Conservation (phyloP, 2,329 filamentous ascomycete species). For the Aureobasidium vineae region DNA sequence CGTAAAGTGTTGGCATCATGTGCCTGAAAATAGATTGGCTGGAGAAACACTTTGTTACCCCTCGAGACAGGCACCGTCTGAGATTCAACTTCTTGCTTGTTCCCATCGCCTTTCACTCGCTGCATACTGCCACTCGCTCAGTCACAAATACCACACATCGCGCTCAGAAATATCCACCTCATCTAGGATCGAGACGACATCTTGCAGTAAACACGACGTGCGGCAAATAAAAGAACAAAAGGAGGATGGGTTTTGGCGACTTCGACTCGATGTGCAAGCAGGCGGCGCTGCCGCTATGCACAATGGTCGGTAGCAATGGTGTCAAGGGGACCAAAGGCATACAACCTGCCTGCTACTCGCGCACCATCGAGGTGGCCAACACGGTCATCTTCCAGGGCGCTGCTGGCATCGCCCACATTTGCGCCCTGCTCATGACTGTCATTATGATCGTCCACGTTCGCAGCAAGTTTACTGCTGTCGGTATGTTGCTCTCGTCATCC, state of each 20-base stretch:
- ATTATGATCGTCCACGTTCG: slow-evolving; percentile 97
- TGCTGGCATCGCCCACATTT: slow-evolving; percentile 86
- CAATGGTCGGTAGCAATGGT: slow-evolving; percentile 72
- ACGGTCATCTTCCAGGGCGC: slow-evolving; percentile 98
- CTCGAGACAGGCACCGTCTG: slow-evolving; percentile 10
- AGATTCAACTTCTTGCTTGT: neutral
- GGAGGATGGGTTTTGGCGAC: slow-evolving; percentile 82
- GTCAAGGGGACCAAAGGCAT: slow-evolving; percentile 65
- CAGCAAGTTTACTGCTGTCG: slow-evolving; percentile 97
- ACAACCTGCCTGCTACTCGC: slow-evolving; percentile 85
- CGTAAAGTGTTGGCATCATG: slow-evolving; percentile 1
- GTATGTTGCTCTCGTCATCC: slow-evolving; percentile 51
- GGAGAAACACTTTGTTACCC: slow-evolving; percentile 16
- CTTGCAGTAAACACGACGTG: neutral
- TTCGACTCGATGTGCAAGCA: slow-evolving; percentile 83
- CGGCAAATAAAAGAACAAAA: neutral
- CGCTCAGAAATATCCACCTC: neutral
- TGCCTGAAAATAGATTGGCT: slow-evolving; percentile 17
- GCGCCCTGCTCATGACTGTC: slow-evolving; percentile 85
- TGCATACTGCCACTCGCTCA: slow-evolving; percentile 10
- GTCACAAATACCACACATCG: neutral
- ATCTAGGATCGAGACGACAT: no score
- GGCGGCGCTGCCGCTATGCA: slow-evolving; percentile 82
- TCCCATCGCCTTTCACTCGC: neutral
- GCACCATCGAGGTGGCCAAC: slow-evolving; percentile 94